Percentiles rank a stretch among this genome's conserved stretches.
phyloP scores from a whole-genome alignment of 495 filamentous ascomycete species.

The Neurospora sp. region DNA sequence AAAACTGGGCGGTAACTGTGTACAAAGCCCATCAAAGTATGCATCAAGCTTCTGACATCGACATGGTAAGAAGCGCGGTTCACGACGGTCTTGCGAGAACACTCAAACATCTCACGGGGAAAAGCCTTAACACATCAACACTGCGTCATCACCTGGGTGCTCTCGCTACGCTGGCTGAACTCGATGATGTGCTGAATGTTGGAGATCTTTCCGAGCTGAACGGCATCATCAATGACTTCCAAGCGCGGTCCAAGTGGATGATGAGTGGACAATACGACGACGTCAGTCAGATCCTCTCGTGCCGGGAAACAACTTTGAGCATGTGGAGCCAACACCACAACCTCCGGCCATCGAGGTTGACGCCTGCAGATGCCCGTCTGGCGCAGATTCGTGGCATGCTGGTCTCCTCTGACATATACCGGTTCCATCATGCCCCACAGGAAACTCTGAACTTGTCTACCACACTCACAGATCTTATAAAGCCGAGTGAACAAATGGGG shows the following conservation, averaged over 20 bases:
- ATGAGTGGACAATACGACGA: constrained; percentile 67
- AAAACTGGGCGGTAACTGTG: constrained; percentile 54
- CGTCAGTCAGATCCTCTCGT: constrained; percentile 69
- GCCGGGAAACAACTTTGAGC: constrained; percentile 71
- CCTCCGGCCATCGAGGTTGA: constrained; percentile 50
- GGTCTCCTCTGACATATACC: constrained; percentile 59
- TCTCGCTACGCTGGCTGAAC: constrained; percentile 69
- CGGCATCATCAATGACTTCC: constrained; percentile 50
- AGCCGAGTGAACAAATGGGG: constrained; percentile 52
- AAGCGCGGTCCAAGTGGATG: constrained; percentile 64
- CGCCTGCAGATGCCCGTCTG: constrained; percentile 51
- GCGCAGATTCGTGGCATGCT: constrained; percentile 66
- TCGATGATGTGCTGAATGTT: constrained; percentile 63
- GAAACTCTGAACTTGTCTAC: constrained; percentile 78
- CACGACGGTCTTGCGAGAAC: constrained; percentile 54
- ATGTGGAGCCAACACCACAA: constrained; percentile 57
- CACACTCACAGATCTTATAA: constrained; percentile 62
- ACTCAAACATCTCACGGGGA: constrained; percentile 46
- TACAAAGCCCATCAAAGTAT: constrained; percentile 75
- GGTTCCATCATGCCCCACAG: constrained; percentile 70
- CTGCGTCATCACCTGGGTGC: constrained; percentile 57
- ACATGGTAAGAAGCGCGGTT: constrained; percentile 41
- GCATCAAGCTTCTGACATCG: constrained; percentile 51
- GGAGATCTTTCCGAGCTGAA: constrained; percentile 48
- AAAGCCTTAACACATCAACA: constrained; percentile 46